Percentiles rank a stretch among this genome's conserved stretches.
These are phyloP conservation scores for Cordyceps militaris DNA, from an alignment of 2,329 filamentous ascomycete genomes.

Conservation along the genomic window DNA sequence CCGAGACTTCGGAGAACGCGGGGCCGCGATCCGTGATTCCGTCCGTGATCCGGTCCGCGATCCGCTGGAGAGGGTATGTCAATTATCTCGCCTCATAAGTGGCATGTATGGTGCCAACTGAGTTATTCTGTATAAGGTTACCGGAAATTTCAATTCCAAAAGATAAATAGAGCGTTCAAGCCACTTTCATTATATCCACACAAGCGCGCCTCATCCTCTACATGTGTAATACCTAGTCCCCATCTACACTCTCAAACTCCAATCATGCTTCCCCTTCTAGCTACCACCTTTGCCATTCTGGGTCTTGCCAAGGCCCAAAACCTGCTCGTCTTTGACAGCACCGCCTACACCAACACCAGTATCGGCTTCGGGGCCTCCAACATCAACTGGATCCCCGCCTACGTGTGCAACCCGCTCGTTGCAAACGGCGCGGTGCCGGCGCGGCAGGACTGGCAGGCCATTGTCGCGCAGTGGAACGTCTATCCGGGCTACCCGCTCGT, in stretches of 20 bases:
- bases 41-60: neutral
- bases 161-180: neutral
- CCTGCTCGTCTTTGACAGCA: conserved; percentile 12
- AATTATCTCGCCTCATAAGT: neutral
- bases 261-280: neutral
- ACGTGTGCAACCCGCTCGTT: conserved; percentile 9
- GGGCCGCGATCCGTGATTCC: neutral
- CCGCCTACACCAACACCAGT: conserved; percentile 10
- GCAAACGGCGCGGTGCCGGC: conserved; percentile 1
- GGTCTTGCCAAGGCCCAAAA: neutral
- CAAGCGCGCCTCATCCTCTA: neutral
- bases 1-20: neutral
- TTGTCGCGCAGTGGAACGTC: conserved; percentile 11
- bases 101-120: neutral
- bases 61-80: neutral
- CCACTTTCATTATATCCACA: neutral
- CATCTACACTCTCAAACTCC: neutral
- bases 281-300: neutral
- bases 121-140: neutral
- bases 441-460: neutral
- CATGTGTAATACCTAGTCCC: neutral
- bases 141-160: neutral
- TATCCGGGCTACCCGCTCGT: conserved; percentile 6
- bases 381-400: conserved; percentile 12
- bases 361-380: conserved; percentile 10